Evolutionary conservation across 108 stramenopile genomes (phyloP), one percentile per base, ranked within the genome.

Genomic region (Skeletonema marinoi): DNA sequence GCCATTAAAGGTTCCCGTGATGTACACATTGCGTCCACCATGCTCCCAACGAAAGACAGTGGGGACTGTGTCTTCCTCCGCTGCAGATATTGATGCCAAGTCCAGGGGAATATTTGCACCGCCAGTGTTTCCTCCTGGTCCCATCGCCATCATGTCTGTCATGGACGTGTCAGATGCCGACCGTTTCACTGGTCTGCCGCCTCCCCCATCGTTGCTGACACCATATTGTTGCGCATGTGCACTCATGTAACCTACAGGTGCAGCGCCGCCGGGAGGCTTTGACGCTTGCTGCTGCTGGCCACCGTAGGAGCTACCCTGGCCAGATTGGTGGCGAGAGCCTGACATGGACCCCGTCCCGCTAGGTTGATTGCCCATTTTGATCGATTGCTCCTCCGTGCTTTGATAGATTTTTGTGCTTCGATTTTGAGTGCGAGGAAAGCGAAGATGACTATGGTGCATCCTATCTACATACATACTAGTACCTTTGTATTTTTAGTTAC

Each of bases 41-140:
- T 98, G 98, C 77, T 99, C 99, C 99, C 99, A 99, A 11, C 97
- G 93, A 84, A 99, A 99, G 11, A 99, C 98, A 8, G 96, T 98
- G 33, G 98, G 98, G 29, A 99, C 96, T 30, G 92, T 84, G 60
- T 97, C 96, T 41, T 97, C 95, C 64, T 97, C 90, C 32, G 80
- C 80, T 0, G 80, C 80, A 14, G 80, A 74, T 29, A 81, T 69
- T 29, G 80, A 60, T 16, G 80, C 80, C 21, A 81, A 68, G 36
- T 81, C 74, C 25, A 81, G 44, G n/a, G 46, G 63, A 11, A 60
- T 36, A 32, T 29, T 38, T 6, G 36, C 70, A 21, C 19, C 16
- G 29, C n/a, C 54, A 38, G 33, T 17, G n/a, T 48, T 56, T 2
- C 68, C 44, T 48, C 32, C 51, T 14, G 50, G 30, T 14, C 17